phyloP scores from a whole-genome alignment of 371 early-diverging fungal genomes.

The Mucor ambiguus region DNA sequence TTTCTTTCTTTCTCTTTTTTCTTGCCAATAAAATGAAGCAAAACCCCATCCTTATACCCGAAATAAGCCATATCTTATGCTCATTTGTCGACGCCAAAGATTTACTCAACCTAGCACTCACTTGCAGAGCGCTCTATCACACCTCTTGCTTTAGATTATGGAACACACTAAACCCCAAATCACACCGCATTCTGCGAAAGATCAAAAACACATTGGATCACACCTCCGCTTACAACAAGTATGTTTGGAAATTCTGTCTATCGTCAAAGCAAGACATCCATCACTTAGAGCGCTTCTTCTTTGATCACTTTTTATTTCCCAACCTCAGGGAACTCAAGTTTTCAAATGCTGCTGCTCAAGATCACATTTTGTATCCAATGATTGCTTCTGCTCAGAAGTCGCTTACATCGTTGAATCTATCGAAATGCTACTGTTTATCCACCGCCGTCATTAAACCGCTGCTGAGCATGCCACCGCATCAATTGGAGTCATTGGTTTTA shows the following conservation, averaged over 20 bases:
- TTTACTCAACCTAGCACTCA: constrained; percentile 38
- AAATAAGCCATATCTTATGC: constrained; percentile 41
- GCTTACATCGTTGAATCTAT: constrained; percentile 38
- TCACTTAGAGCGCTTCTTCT: constrained; percentile 33
- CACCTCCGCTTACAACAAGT: constrained; percentile 26
- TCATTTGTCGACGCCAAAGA: constrained; percentile 36
- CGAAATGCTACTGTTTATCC: constrained; percentile 48
- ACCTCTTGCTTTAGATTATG: constrained; percentile 39
- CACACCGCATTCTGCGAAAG: constrained; percentile 37
- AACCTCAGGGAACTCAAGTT: constrained; percentile 39
- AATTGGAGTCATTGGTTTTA: constrained; percentile 34
- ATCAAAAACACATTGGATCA: constrained; percentile 43
- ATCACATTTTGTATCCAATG: constrained; percentile 35
- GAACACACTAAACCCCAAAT: constrained; percentile 39
- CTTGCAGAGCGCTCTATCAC: constrained; percentile 33
- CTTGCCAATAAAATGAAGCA: constrained; percentile 11
- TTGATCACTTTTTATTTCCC: constrained; percentile 40
- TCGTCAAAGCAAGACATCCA: constrained; percentile 27
- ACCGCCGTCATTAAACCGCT: constrained; percentile 44
- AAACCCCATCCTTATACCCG: constrained; percentile 43
- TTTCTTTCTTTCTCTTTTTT: neutral
- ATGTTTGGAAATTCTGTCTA: constrained; percentile 37
- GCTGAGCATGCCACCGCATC: constrained; percentile 24
- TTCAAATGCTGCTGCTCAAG: constrained; percentile 48
- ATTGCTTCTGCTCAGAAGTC: constrained; percentile 25